Base-by-base conservation (phyloP, 2,329 filamentous ascomycete genomes). In the Venturiaceae sp. region DNA sequence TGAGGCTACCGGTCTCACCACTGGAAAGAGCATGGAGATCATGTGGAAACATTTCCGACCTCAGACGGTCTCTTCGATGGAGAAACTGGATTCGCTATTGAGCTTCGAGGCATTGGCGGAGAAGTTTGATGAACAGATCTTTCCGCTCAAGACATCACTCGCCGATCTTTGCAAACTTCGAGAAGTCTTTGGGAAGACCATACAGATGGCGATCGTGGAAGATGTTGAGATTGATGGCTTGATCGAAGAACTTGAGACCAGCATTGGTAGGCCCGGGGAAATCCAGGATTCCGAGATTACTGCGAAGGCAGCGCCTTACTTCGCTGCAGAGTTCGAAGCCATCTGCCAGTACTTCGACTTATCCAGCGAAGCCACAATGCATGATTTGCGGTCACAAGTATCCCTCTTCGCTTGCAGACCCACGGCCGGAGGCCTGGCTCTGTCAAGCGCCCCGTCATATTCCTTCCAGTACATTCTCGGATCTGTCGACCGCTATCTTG, bases 41-140 rank as follows among this genome's bases (percentile, higher is more conserved):
- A 77, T 95, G 5, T 95, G 92, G 92, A 81, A 82, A 44, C 66
- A 76, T 1, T 82, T 95, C 66, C 82, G 87, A 57, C 89, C 91
- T 33, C 66, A 66, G 11, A 80, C 79, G 3, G 74, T 81, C 2
- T 66, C 66, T 11, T 72, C 67, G 9, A 62, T 69, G 30, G 60
- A 65, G 11, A 70, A 74, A 19, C 63, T 80, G 5, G 61, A 70
- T 21, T 65, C 68, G 2, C 63, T 77, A 21, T 63, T 78, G 13
- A 63, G 66, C 1, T 68, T 80, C 2, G 77, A 80, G 64, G 61
- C 59, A 21, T 66, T 80, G 5, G 72, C 77, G n/a, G 71, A 75
- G 55, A 68, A 69, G 44, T 75, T 80, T 55, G 78, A 80, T 63
- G 58, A 63, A 1, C 28, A 23, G 46, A 26, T 58, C 16, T 58